phyloP scores from a whole-genome alignment of 805 yeast species.

The Lachancea fermentati region DNA sequence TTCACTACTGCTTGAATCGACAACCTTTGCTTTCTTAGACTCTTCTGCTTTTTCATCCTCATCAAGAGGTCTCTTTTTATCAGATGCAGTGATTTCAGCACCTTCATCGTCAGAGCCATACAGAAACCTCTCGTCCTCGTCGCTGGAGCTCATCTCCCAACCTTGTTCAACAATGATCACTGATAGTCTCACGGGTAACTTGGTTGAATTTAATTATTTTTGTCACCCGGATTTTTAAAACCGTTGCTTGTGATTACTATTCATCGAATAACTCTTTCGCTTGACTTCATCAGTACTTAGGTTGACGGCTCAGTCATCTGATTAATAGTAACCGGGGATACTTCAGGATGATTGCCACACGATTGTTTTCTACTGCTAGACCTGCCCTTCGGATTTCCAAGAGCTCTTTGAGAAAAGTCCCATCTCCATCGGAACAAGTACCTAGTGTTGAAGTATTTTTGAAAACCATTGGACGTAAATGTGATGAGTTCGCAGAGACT shows the following conservation, averaged over 20 bases:
- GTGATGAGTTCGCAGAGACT: conserved; percentile 64
- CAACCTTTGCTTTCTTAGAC: conserved; percentile 19
- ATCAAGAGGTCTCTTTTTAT: conserved; percentile 4
- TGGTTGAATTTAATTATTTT: too few species aligned
- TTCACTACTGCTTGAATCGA: conserved; percentile 32
- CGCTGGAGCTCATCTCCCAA: conserved; percentile 30
- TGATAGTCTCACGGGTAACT: too few species aligned
- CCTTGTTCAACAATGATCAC: too few species aligned
- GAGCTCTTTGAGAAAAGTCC: conserved; percentile 26
- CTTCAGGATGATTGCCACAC: neutral
- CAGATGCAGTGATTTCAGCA: conserved; percentile 9
- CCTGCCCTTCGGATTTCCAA: conserved; percentile 8
- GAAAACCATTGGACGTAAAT: conserved; percentile 70
- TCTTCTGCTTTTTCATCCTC: conserved; percentile 10
- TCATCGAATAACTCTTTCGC: too few species aligned
- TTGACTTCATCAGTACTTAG: too few species aligned
- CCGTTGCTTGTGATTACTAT: too few species aligned
- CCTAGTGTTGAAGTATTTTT: conserved; percentile 75
- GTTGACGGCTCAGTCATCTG: too few species aligned
- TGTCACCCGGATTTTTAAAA: too few species aligned
- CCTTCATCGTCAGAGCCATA: conserved; percentile 32
- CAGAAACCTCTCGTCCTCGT: conserved; percentile 32
- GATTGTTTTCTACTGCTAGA: neutral
- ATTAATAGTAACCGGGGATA: too few species aligned
- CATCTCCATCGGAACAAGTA: conserved; percentile 46